Evolutionary conservation across 192 early-diverging fungal species (phyloP).

Genomic region (Coemansia javaensis): DNA sequence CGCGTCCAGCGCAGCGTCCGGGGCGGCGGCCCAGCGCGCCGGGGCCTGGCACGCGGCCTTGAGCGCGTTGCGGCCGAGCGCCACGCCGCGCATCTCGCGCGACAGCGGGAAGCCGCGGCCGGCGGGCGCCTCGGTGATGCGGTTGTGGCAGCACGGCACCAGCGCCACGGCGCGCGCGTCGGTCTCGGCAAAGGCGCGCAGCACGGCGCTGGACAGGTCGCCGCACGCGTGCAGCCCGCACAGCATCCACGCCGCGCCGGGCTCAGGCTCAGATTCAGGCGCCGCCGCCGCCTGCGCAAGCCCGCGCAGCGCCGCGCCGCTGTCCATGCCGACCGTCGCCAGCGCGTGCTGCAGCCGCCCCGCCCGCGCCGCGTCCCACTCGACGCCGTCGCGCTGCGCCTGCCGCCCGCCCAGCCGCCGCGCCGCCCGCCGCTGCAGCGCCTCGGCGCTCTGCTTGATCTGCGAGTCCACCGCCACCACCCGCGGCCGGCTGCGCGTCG

Average conservation of each 20-base stretch:
- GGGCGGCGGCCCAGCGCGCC: slow-evolving; percentile 63
- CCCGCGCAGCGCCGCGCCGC: slow-evolving; percentile 2
- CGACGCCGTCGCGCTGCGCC: slow-evolving; percentile 18
- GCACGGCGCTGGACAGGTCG: slow-evolving; percentile 68
- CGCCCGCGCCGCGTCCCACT: slow-evolving; percentile 9
- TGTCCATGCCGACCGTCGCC: slow-evolving; percentile 21
- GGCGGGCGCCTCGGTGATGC: slow-evolving; percentile 53
- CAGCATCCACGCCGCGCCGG: slow-evolving; percentile 55
- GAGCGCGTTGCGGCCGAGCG: slow-evolving; percentile 58
- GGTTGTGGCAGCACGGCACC: slow-evolving; percentile 87
- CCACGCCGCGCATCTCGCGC: slow-evolving; percentile 6
- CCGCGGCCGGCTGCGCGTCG: slow-evolving; percentile 1
- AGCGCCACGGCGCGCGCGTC: slow-evolving; percentile 55
- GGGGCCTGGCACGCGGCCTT: slow-evolving; percentile 79
- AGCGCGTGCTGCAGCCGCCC: slow-evolving; percentile 20
- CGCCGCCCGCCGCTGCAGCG: slow-evolving; percentile 12
- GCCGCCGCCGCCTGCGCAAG: slow-evolving; percentile 1
- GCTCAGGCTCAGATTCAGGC: too few relatives aligned
- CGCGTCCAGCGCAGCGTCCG: slow-evolving; percentile 51
- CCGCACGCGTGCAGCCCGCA: slow-evolving; percentile 86
- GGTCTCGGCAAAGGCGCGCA: slow-evolving; percentile 60
- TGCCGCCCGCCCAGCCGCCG: slow-evolving; percentile 18
- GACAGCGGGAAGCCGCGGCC: slow-evolving; percentile 29
- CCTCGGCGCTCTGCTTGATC: slow-evolving; percentile 36
- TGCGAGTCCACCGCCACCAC: slow-evolving; percentile 40